Conservation (phyloP, 352 stramenopile species). For the Aphanomyces stellatus region DNA sequence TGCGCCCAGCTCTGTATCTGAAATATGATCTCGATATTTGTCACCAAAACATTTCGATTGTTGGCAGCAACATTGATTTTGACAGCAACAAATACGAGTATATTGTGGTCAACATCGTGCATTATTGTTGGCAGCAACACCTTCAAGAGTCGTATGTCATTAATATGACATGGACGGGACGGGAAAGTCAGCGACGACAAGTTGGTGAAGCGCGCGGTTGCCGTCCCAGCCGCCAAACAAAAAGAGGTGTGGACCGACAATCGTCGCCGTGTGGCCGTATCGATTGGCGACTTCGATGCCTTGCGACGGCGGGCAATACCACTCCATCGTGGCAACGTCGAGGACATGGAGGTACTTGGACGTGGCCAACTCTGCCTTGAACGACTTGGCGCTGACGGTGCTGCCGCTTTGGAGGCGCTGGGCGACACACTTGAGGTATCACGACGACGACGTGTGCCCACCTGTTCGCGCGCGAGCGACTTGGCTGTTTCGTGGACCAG, state of each 20-base stretch:
- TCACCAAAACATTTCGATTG: no score
- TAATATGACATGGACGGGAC: no score
- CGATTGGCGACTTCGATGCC: slow-evolving; percentile 47
- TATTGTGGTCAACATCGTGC: no score
- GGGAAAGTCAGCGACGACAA: slow-evolving; percentile 49
- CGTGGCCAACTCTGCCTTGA: neutral
- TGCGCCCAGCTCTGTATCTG: no score
- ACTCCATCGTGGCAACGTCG: slow-evolving; percentile 56
- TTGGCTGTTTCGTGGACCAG: slow-evolving; percentile 47
- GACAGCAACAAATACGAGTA: no score
- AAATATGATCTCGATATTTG: no score
- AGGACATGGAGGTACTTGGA: slow-evolving; percentile 54
- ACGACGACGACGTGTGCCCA: neutral
- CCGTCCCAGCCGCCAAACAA: slow-evolving; percentile 76
- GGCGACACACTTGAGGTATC: neutral
- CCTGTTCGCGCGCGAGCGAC: slow-evolving; percentile 44
- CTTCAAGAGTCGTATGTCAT: no score
- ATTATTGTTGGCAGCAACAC: no score
- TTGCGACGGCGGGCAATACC: slow-evolving; percentile 32
- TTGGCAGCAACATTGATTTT: no score
- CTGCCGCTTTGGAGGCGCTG: slow-evolving; percentile 15
- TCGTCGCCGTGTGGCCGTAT: slow-evolving; percentile 56
- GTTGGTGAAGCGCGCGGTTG: slow-evolving; percentile 66
- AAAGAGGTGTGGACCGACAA: slow-evolving; percentile 61
- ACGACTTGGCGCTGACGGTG: slow-evolving; percentile 4